Base-by-base conservation (phyloP, 495 filamentous ascomycete genomes). In the Lasiosphaeria miniovina region DNA sequence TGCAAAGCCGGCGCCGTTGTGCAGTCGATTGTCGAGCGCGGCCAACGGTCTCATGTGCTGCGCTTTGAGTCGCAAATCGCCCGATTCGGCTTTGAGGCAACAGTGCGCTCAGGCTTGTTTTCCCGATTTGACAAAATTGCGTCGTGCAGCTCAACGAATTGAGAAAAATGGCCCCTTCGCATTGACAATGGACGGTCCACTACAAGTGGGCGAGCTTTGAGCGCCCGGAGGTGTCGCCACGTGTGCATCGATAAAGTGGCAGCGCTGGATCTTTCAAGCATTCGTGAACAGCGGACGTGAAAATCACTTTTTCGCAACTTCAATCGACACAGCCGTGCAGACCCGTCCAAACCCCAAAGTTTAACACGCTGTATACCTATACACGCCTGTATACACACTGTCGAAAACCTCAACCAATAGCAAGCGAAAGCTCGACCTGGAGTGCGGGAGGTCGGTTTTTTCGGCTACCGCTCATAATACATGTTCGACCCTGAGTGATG, bases 381-480 rank as follows among this genome's bases (percentile, higher is more conserved):
- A 24, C 24, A 24, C 24, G 24, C 24, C 24, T 24, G 24, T 24
- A 24, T 24, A 40, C 49, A 58, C 8, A 7, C n/a, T 10, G 12
- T 34, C 38, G 34, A 7, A 24, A 46, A 12, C 5, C 12, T 46
- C 43, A 46, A 12, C 43, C 12, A 46, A 15, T 11, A 6, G 12
- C 12, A 12, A 4, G 43, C n/a, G n/a, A 54, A 38, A 46, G 43
- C 43, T 46, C 43, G 43, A 5, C 43, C 5, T 46, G 12, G 43
- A 46, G 60, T 24, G 32, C n/a, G 6, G 34, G 46, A 36, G n/a
- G 41, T n/a, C 49, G 17, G 4, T 33, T 50, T 50, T 33, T 41
- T 40, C 34, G 40, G 10, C 43, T 67, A 67, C 57, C 58, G 49
- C 49, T 65, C 60, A 51, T 74, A 72, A 49, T 79, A 75, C 61